phyloP scores from a whole-genome alignment of 2,329 filamentous ascomycete species.

The Paraphaeosphaeria sporulosa region DNA sequence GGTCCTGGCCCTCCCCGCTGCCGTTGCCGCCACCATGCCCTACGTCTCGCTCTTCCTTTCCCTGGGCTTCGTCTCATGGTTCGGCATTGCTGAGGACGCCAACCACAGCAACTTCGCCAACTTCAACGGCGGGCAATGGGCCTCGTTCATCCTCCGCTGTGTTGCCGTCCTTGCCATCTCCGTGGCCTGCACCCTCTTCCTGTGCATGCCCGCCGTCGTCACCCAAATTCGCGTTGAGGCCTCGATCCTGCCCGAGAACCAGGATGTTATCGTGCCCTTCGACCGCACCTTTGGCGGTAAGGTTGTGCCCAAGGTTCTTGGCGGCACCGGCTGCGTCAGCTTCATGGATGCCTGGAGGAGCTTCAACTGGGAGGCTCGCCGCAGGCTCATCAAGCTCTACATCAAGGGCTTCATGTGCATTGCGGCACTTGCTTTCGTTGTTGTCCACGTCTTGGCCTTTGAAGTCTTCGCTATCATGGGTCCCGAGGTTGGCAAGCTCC shows the following conservation, averaged over 20 bases:
- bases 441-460: constrained; percentile 59
- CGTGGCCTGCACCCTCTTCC: constrained; percentile 65
- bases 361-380: constrained; percentile 75
- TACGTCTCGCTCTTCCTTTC: constrained; percentile 61
- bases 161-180: constrained; percentile 47
- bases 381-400: constrained; percentile 77
- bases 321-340: constrained; percentile 73
- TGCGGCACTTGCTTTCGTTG: constrained; percentile 56
- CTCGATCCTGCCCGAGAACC: constrained; percentile 80
- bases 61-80: constrained; percentile 51
- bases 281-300: constrained; percentile 85
- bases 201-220: constrained; percentile 80
- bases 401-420: constrained; percentile 68
- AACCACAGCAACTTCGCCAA: constrained; percentile 39
- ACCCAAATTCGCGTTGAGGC: constrained; percentile 85
- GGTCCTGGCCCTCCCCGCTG: constrained; percentile 73
- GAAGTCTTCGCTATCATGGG: constrained; percentile 62
- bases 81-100: constrained; percentile 45
- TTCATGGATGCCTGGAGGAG: constrained; percentile 80
- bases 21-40: constrained; percentile 67
- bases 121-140: constrained; percentile 43
- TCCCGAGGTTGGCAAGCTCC: constrained; percentile 29
- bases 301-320: constrained; percentile 76
- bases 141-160: constrained; percentile 52
- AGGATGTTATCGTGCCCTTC: constrained; percentile 87